phyloP scores from a whole-genome alignment of 495 filamentous ascomycete species.

The Cercophora scortea region DNA sequence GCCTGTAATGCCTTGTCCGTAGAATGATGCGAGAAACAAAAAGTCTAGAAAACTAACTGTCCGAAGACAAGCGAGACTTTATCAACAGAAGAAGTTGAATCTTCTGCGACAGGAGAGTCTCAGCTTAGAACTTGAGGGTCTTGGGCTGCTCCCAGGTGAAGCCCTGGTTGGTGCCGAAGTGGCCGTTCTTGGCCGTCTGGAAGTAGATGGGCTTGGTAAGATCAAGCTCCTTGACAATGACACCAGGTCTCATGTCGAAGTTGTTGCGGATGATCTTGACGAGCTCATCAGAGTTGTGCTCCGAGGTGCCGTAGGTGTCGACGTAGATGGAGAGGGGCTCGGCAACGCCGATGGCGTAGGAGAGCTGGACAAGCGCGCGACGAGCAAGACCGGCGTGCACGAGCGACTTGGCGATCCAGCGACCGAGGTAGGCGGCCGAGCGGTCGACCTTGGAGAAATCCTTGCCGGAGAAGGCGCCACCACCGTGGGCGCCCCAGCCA shows the following conservation, averaged over 20 bases:
- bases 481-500: slow-evolving; percentile 99
- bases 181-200: slow-evolving; percentile 97
- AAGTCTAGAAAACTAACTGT: slow-evolving; percentile 8
- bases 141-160: slow-evolving; percentile 99
- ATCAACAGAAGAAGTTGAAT: slow-evolving; percentile 31
- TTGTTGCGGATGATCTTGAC: slow-evolving; percentile 89
- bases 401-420: slow-evolving; percentile 98
- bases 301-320: slow-evolving; percentile 75
- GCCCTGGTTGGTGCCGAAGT: slow-evolving; percentile 93
- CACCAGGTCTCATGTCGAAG: slow-evolving; percentile 95
- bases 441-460: slow-evolving; percentile 99
- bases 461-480: slow-evolving; percentile 99
- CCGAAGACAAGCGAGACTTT: slow-evolving; percentile 18
- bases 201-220: slow-evolving; percentile 93
- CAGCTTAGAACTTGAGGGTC: slow-evolving; percentile 72
- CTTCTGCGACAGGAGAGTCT: slow-evolving; percentile 20
- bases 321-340: slow-evolving; percentile 92
- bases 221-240: slow-evolving; percentile 96
- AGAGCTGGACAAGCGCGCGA: slow-evolving; percentile 91
- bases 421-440: slow-evolving; percentile 91
- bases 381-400: slow-evolving; percentile 81
- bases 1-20: slow-evolving; percentile 25
- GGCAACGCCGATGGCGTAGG: slow-evolving; percentile 97
- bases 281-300: slow-evolving; percentile 67
- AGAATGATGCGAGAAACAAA: slow-evolving; percentile 14